phyloP scores from a whole-genome alignment of 2,329 filamentous ascomycete genomes.

The Penicillium thymicola region DNA sequence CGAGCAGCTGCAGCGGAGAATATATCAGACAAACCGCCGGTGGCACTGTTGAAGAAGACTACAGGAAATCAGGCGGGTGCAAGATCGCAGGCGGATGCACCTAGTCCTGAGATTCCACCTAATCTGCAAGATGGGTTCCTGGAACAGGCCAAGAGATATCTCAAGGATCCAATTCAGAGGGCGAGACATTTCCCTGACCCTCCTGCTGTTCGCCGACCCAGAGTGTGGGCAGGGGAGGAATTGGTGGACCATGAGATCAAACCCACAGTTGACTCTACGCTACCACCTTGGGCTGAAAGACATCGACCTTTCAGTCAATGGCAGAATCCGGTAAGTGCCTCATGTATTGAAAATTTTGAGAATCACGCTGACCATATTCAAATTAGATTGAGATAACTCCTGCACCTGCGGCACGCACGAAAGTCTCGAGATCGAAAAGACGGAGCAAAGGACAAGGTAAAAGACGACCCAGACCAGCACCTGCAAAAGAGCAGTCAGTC shows the following conservation, averaged over 20 bases:
- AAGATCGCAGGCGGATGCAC: neutral
- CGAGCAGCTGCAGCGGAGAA: neutral
- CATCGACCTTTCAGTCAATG: constrained; percentile 4
- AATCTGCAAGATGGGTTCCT: constrained; percentile 1
- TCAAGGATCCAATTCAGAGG: neutral
- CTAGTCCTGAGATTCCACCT: neutral
- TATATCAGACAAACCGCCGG: neutral
- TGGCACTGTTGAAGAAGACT: neutral
- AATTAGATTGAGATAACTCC: neutral
- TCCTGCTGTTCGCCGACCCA: neutral
- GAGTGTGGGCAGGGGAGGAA: constrained; percentile 8
- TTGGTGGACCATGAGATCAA: neutral
- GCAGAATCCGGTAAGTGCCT: neutral
- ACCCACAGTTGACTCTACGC: neutral
- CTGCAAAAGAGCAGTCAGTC: neutral
- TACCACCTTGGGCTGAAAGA: neutral
- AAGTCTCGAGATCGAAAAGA: neutral
- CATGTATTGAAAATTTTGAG: neutral
- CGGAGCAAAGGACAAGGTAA: neutral
- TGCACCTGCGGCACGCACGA: neutral
- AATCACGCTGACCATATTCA: neutral
- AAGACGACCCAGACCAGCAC: neutral
- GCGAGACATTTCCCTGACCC: constrained; percentile 2
- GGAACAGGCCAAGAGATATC: neutral
- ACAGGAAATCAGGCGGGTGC: neutral